Conservation (phyloP, 2,329 filamentous ascomycete species). For the Hymenoscyphus linearis region DNA sequence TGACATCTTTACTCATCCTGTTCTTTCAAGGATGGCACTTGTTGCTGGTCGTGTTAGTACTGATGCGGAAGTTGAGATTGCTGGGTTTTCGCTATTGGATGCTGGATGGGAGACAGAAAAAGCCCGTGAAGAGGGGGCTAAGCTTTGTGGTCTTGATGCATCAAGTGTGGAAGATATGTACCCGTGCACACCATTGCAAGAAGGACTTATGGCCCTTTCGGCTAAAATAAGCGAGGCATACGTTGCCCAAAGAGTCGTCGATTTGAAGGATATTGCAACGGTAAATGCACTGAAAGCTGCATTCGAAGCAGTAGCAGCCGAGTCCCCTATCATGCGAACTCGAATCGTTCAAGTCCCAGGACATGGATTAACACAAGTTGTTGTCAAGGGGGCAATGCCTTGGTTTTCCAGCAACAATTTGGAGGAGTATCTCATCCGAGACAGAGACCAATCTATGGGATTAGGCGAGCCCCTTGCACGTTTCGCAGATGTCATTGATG, state of each 20-base stretch:
- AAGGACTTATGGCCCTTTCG: slow-evolving; percentile 35
- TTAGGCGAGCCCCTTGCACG: slow-evolving; percentile 23
- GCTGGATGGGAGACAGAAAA: neutral
- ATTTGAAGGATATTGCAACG: slow-evolving; percentile 21
- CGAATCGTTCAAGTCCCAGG: slow-evolving; percentile 31
- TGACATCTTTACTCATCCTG: slow-evolving; percentile 38
- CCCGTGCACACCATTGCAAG: slow-evolving; percentile 36
- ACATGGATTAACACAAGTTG: slow-evolving; percentile 26
- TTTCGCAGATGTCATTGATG: slow-evolving; percentile 20
- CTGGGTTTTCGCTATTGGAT: slow-evolving; percentile 19
- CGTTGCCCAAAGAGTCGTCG: slow-evolving; percentile 30
- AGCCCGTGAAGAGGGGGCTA: slow-evolving; percentile 6
- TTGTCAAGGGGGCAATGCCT: slow-evolving; percentile 15
- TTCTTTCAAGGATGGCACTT: slow-evolving; percentile 39
- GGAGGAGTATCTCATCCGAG: slow-evolving; percentile 20
- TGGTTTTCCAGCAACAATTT: slow-evolving; percentile 22
- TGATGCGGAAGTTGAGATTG: slow-evolving; percentile 4
- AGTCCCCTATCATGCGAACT: slow-evolving; percentile 33
- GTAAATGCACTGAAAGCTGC: slow-evolving; percentile 26
- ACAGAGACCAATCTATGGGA: slow-evolving; percentile 23
- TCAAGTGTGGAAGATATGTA: slow-evolving; percentile 35
- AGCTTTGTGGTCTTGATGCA: slow-evolving; percentile 20
- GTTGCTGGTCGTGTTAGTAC: slow-evolving; percentile 21
- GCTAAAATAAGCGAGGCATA: slow-evolving; percentile 32
- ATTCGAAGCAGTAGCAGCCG: slow-evolving; percentile 28